Evolutionary conservation across 108 stramenopile genomes (phyloP).

Genomic region (Cyclotella cryptica): DNA sequence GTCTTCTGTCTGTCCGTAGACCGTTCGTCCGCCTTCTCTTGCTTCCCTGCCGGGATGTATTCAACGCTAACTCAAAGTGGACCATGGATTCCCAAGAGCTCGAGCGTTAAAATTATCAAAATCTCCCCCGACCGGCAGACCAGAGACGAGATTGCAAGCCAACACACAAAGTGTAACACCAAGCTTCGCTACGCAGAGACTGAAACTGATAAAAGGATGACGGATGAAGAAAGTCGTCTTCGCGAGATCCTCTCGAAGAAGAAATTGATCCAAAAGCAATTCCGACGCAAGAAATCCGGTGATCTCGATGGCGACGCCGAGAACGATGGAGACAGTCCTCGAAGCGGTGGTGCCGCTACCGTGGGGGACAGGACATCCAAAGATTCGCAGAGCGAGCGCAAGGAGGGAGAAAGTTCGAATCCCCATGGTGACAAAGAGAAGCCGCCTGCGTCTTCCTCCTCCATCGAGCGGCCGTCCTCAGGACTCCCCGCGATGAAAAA

Average conservation of each 20-base stretch:
- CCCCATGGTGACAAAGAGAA: not conserved
- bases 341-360: not conserved
- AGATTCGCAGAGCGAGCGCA: not conserved
- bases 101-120: too few relatives aligned
- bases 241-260: conserved; percentile 30
- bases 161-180: too few relatives aligned
- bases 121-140: too few relatives aligned
- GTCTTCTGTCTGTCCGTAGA: too few relatives aligned
- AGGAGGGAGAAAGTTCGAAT: too few relatives aligned
- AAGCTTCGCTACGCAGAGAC: too few relatives aligned
- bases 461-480: not conserved
- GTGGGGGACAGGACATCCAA: not conserved
- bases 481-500: not conserved
- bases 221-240: conserved; percentile 22
- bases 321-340: not conserved
- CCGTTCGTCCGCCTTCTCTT: too few relatives aligned
- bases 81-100: too few relatives aligned
- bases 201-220: not conserved
- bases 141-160: too few relatives aligned
- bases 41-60: too few relatives aligned
- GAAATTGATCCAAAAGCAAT: conserved; percentile 29
- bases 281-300: conserved; percentile 22
- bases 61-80: too few relatives aligned
- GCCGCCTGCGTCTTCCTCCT: not conserved
- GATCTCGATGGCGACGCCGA: not conserved